Evolutionary conservation across 352 stramenopile genomes (phyloP).

Genomic region (Phytophthora citricola): DNA sequence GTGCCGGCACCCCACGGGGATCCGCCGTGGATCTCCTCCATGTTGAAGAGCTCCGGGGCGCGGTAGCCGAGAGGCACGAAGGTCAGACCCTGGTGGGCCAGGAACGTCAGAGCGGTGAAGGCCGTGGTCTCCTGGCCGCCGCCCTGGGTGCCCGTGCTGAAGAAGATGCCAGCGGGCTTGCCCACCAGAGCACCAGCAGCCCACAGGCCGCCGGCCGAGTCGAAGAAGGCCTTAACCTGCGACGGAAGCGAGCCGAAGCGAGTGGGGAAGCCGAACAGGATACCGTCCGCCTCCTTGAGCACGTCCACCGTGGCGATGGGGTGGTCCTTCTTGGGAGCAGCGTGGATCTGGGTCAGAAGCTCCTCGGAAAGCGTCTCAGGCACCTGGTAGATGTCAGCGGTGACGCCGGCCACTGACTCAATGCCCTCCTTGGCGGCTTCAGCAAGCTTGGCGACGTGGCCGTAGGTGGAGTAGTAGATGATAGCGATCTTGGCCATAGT

Average conservation of each 20-base stretch:
- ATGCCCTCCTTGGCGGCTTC: conserved; percentile 28
- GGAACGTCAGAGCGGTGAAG: conserved; percentile 37
- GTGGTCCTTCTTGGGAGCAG: conserved; percentile 36
- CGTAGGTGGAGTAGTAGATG: conserved; percentile 42
- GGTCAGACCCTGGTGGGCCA: conserved; percentile 32
- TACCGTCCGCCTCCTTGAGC: conserved; percentile 36
- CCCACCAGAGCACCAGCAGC: conserved; percentile 28
- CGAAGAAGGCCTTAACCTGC: conserved; percentile 39
- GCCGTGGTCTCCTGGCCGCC: conserved; percentile 36
- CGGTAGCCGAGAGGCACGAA: conserved; percentile 36
- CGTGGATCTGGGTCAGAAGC: conserved; percentile 18
- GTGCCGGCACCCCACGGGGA: conserved; percentile 34
- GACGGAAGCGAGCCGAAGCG: conserved; percentile 34
- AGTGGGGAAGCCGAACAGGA: conserved; percentile 41
- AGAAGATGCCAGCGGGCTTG: conserved; percentile 38
- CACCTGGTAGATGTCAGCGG: conserved; percentile 32
- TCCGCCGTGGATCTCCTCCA: conserved; percentile 37
- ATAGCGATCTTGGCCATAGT: conserved; percentile 39
- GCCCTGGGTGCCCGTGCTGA: conserved; percentile 36
- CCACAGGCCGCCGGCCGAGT: conserved; percentile 34
- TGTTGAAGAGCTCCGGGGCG: conserved; percentile 31
- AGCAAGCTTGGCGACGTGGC: conserved; percentile 28
- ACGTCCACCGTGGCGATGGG: conserved; percentile 28
- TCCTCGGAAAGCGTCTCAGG: conserved; percentile 26
- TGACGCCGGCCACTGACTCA: conserved; percentile 32